Conservation (phyloP, 257 asterid genomes). For the Primulina huaijiensis region DNA sequence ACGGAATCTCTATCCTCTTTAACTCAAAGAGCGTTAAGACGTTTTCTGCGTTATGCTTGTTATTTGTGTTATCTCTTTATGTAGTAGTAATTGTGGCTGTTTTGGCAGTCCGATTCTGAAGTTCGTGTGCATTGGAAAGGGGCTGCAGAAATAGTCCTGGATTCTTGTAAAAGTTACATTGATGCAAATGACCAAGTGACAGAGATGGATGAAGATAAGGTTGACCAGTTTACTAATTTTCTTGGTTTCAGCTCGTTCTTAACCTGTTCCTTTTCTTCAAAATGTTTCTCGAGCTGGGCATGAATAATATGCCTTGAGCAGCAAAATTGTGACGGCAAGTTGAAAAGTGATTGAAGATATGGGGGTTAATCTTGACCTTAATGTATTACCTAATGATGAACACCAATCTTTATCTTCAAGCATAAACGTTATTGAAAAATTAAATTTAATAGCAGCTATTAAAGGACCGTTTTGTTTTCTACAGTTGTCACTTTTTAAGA, state of each 20-base stretch:
- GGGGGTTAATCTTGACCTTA: slow-evolving; percentile 11
- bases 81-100: slow-evolving; percentile 9
- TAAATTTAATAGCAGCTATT: slow-evolving; percentile 17
- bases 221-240: slow-evolving; percentile 23
- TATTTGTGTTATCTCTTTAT: slow-evolving; percentile 13
- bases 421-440: neutral
- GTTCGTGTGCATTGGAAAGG: slow-evolving; percentile 90
- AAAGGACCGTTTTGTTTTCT: slow-evolving; percentile 18
- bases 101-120: slow-evolving; percentile 62
- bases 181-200: slow-evolving; percentile 59
- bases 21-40: neutral
- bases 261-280: slow-evolving; percentile 1
- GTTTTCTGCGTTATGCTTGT: neutral
- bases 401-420: neutral
- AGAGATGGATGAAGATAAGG: slow-evolving; percentile 71
- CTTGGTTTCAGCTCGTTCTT: slow-evolving; percentile 1
- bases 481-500: slow-evolving; percentile 50
- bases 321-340: neutral
- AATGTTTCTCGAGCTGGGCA: slow-evolving; percentile 10
- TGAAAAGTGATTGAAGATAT: neutral
- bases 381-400: slow-evolving; percentile 9
- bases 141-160: slow-evolving; percentile 87
- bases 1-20: slow-evolving; percentile 7
- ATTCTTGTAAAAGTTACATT: slow-evolving; percentile 63
- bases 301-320: slow-evolving; percentile 1